Evolutionary conservation across 768 basidiomycete genomes (phyloP).

Genomic region (Russula lepida): DNA sequence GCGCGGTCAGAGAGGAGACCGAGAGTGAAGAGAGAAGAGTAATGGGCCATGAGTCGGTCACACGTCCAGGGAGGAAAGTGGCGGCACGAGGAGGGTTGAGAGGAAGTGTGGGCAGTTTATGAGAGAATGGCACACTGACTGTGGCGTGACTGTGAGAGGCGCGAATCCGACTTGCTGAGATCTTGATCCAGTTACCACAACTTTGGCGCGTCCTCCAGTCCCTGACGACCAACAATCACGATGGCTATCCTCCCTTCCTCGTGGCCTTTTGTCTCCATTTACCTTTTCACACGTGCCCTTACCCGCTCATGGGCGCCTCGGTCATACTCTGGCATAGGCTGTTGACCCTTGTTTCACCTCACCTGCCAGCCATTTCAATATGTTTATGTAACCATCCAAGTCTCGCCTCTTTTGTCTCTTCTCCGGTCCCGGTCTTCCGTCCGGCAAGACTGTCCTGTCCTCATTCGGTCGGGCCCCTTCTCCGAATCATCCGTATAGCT

Average conservation of each 20-base stretch:
- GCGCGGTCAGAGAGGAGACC: slow-evolving; percentile 18
- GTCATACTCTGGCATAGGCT: no score
- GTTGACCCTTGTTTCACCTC: background rate
- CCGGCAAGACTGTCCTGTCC: background rate
- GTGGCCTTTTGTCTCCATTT: background rate
- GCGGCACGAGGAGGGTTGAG: background rate
- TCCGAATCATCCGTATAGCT: background rate
- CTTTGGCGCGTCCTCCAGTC: background rate
- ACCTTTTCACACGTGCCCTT: no score
- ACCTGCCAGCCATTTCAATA: no score
- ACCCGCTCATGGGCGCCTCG: background rate
- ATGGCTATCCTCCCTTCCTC: background rate
- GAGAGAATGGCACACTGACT: no score
- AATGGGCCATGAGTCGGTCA: slow-evolving; percentile 11
- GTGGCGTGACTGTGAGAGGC: no score
- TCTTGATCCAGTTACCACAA: no score
- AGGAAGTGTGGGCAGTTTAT: background rate
- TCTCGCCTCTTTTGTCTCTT: background rate
- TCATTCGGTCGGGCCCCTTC: background rate
- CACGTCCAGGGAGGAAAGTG: background rate
- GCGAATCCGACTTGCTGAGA: no score
- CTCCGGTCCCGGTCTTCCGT: background rate
- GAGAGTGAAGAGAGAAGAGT: slow-evolving; percentile 19
- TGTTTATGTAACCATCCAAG: background rate
- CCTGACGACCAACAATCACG: background rate